A percentile compares a stretch with the other conserved stretches of the same genome.
phyloP scores from a whole-genome alignment of 2,329 filamentous ascomycete species.

The Diaporthe capsici region DNA sequence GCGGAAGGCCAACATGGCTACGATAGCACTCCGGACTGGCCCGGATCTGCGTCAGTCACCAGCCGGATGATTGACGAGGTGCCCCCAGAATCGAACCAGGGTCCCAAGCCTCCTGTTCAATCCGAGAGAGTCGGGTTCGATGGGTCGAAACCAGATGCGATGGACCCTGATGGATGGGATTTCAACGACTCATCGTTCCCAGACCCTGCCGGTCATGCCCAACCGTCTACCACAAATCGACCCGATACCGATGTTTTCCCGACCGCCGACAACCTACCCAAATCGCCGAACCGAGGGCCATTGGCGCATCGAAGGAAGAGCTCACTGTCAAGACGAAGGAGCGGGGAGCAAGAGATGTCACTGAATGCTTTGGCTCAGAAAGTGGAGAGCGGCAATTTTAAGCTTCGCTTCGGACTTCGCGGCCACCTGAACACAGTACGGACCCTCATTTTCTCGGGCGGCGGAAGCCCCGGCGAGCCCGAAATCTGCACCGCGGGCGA shows the following conservation, averaged over 20 bases:
- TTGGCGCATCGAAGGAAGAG: conserved; percentile 84
- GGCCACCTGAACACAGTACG: conserved; percentile 95
- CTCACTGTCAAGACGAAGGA: conserved; percentile 80
- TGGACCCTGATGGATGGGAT: conserved; percentile 86
- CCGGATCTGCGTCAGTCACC: conserved; percentile 45
- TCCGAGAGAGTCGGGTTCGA: conserved; percentile 60
- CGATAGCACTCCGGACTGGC: conserved; percentile 51
- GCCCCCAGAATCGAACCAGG: conserved; percentile 52
- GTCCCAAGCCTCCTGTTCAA: conserved; percentile 55
- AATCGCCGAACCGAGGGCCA: conserved; percentile 81
- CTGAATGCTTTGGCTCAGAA: conserved; percentile 67
- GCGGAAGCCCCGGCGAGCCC: conserved; percentile 93
- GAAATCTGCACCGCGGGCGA: conserved; percentile 97
- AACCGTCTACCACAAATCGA: conserved; percentile 69
- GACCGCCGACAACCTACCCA: conserved; percentile 82
- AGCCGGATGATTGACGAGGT: conserved; percentile 46
- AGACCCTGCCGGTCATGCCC: conserved; percentile 64
- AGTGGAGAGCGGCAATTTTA: conserved; percentile 84
- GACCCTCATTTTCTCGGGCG: conserved; percentile 95
- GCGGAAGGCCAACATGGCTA: conserved; percentile 48
- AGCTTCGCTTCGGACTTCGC: conserved; percentile 90
- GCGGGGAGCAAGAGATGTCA: conserved; percentile 75
- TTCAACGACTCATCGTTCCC: conserved; percentile 85
- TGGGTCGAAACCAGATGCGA: conserved; percentile 61
- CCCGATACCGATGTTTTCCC: conserved; percentile 93